Percentiles rank a stretch among this genome's conserved stretches.
Conservation (phyloP, 2,329 filamentous ascomycete genomes). For the Pseudogymnoascus sp. region DNA sequence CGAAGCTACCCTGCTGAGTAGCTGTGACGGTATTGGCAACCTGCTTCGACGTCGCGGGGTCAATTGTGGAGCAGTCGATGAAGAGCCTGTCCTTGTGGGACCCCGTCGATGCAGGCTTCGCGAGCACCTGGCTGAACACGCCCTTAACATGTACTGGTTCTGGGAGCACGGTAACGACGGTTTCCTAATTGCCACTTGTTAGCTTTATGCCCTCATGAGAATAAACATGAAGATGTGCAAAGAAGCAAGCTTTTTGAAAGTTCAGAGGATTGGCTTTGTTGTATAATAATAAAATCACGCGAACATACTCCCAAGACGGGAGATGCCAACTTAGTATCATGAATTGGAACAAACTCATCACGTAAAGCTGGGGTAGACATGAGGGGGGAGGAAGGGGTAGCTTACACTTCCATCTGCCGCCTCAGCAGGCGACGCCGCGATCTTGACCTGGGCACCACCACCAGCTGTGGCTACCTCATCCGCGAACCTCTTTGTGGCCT, state of each 20-base stretch:
- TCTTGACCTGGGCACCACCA: constrained; percentile 40
- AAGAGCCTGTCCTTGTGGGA: constrained; percentile 61
- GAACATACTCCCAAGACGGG: constrained; percentile 41
- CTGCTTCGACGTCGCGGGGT: constrained; percentile 72
- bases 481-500: constrained; percentile 47
- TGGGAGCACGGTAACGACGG: constrained; percentile 80
- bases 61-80: constrained; percentile 95
- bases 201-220: constrained; percentile 10
- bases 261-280: constrained; percentile 72
- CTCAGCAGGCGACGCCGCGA: constrained; percentile 50
- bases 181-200: constrained; percentile 50
- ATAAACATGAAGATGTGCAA: neutral
- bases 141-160: constrained; percentile 80
- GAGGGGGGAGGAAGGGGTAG: constrained; percentile 16
- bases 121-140: constrained; percentile 71
- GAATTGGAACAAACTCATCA: constrained; percentile 49
- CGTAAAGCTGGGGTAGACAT: constrained; percentile 18
- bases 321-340: constrained; percentile 69
- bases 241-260: constrained; percentile 12
- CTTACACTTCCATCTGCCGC: constrained; percentile 61
- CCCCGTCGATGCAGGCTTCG: constrained; percentile 40
- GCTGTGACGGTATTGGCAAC: constrained; percentile 64
- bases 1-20: constrained; percentile 64
- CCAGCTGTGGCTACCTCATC: constrained; percentile 37
- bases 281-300: constrained; percentile 51